Base-by-base conservation (phyloP, 23 red algal genomes). In the Cyanidioschyzon merolae region DNA sequence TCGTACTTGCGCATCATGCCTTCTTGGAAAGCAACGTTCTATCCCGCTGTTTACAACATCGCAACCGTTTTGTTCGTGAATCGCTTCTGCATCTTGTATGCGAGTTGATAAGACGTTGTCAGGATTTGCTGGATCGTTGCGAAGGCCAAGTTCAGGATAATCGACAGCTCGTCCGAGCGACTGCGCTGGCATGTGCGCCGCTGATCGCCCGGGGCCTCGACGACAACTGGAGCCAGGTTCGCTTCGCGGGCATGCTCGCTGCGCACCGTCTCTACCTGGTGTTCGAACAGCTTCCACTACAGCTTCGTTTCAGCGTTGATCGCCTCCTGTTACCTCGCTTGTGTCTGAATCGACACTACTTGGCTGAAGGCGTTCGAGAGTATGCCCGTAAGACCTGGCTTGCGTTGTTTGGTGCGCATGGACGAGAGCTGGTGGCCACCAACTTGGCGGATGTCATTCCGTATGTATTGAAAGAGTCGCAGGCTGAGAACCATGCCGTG, bases 181-280 rank as follows among this genome's bases (percentile, higher is more conserved):
- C 34, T 54, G 39, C 21, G 3, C 39, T 25, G 67, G 54, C 58
- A 41, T 27, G 41, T 40, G 50, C 77, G 39, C 50, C 16, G 1
- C 29, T 67, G 39, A 71, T 88, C 2, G 77, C 85, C 7, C 18
- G 30, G 16, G 94, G 94, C 25, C 83, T 98, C 50, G 84, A 87
- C 15, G 94, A 98, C 77, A 98, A 98, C 74, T 98, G 94, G 94
- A 98, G 88, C 75, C 94, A 98, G 75, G 94, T 98, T 45, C 58
- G 94, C 37, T 98, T 79, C 77, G 79, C 79, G 40, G 51, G 24
- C 40, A 57, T 24, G 15, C 25, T 26, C 7, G 36, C 40, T 7
- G 51, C 75, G n/a, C 75, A 36, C 3, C 24, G 7, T 3, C 40
- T 50, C 24, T 77, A 57, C 29, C 15, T 68, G 57, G 74, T 85